phyloP scores from a whole-genome alignment of 192 early-diverging fungal genomes.

The Coemansia sp. region DNA sequence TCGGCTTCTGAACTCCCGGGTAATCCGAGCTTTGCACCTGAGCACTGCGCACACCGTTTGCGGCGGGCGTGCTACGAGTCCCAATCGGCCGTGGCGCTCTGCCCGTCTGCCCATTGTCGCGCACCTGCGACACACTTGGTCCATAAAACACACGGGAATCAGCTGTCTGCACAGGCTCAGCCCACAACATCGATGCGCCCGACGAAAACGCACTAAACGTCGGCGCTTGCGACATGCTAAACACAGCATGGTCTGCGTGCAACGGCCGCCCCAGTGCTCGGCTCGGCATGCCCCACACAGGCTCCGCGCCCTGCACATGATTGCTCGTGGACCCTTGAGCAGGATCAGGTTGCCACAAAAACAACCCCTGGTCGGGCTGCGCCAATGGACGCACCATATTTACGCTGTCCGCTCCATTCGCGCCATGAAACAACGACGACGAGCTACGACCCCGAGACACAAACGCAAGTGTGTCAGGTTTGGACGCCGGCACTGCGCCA shows the following conservation, averaged over 20 bases:
- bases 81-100: constrained; percentile 37
- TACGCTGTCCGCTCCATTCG: not conserved
- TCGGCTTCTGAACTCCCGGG: not conserved
- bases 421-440: constrained; percentile 30
- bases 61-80: constrained; percentile 22
- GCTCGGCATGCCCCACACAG: not conserved
- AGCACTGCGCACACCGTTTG: constrained; percentile 12
- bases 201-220: constrained; percentile 24
- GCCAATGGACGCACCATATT: constrained; percentile 1
- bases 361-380: not conserved
- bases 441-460: constrained; percentile 15
- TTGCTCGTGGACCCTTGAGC: not conserved
- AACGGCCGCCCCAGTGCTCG: constrained; percentile 1
- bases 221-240: constrained; percentile 8
- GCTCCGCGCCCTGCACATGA: not conserved
- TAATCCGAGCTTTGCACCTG: constrained; percentile 1
- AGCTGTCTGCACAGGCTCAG: constrained; percentile 8
- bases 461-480: not conserved
- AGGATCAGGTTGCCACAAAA: not conserved
- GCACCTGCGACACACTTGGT: constrained; percentile 11
- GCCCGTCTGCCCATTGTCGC: constrained; percentile 1
- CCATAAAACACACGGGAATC: not conserved
- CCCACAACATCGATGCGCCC: constrained; percentile 32
- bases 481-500: not conserved
- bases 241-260: constrained; percentile 10